Conservation (phyloP, 306 rosid species). For the Arachis hypogaea region DNA sequence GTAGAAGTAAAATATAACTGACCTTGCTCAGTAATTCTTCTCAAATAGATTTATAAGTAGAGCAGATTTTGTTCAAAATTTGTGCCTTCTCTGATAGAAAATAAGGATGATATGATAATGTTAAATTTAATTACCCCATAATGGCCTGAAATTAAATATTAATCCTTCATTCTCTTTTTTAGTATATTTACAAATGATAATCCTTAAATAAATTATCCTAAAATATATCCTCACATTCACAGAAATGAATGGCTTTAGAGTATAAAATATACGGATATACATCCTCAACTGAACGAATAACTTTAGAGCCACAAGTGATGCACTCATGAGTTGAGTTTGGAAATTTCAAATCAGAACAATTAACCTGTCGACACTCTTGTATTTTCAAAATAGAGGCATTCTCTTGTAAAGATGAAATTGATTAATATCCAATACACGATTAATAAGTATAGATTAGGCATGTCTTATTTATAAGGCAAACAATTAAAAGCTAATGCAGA, state of each 20-base stretch:
- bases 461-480: too few relatives aligned
- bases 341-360: too few relatives aligned
- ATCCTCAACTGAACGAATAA: too few relatives aligned
- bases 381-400: too few relatives aligned
- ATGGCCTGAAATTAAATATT: conserved; percentile 63
- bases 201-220: conserved; percentile 38
- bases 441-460: too few relatives aligned
- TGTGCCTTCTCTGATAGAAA: conserved; percentile 15
- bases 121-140: conserved; percentile 69
- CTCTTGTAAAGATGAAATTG: too few relatives aligned
- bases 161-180: conserved; percentile 40
- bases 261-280: neutral
- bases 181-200: neutral
- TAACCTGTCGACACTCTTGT: too few relatives aligned
- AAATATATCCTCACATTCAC: neutral
- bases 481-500: too few relatives aligned
- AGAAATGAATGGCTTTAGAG: conserved; percentile 49
- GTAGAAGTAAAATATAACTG: conserved; percentile 50
- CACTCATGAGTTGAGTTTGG: conserved; percentile 31
- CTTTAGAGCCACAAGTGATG: conserved; percentile 11
- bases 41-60: conserved; percentile 37
- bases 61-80: too few relatives aligned
- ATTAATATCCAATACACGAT: too few relatives aligned
- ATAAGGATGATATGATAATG: conserved; percentile 69
- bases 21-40: conserved; percentile 66